Conservation (phyloP, 2,329 filamentous ascomycete genomes). For the Beauveria medogensis region DNA sequence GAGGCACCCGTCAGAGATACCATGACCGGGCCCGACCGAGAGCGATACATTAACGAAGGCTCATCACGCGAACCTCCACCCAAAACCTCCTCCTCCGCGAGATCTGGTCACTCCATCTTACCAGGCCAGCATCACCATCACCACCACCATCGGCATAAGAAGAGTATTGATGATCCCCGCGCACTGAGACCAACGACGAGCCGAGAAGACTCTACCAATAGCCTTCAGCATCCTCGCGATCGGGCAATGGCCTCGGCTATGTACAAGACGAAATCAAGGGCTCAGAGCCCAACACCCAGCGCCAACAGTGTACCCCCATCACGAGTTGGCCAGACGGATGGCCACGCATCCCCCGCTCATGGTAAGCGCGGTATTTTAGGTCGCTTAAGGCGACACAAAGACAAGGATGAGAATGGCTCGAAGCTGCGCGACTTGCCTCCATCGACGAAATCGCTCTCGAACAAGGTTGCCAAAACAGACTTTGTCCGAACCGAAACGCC, state of each 20-base stretch:
- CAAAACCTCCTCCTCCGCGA: conserved; percentile 56
- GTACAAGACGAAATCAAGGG: conserved; percentile 48
- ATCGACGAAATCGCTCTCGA: conserved; percentile 45
- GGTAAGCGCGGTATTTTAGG: conserved; percentile 44
- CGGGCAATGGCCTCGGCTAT: conserved; percentile 37
- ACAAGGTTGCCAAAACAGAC: conserved; percentile 42
- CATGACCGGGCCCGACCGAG: conserved; percentile 60
- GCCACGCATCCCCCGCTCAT: conserved; percentile 51
- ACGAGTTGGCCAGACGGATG: conserved; percentile 41
- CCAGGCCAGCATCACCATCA: conserved; percentile 45
- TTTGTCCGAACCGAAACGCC: conserved; percentile 29
- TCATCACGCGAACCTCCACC: conserved; percentile 39
- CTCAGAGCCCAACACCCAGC: conserved; percentile 77
- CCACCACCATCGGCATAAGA: conserved; percentile 50
- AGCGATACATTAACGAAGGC: conserved; percentile 52
- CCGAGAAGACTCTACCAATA: conserved; percentile 62
- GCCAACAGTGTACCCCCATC: conserved; percentile 51
- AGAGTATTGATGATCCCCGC: conserved; percentile 58
- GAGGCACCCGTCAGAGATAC: conserved; percentile 68
- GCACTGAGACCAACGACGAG: conserved; percentile 64
- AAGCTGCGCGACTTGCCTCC: conserved; percentile 41
- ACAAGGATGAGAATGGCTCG: conserved; percentile 40
- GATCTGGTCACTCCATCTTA: conserved; percentile 42
- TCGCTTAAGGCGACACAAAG: conserved; percentile 43
- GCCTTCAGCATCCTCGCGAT: conserved; percentile 41